Conservation (phyloP, 1,139 yeast genomes). For the Dujonia santamariae region DNA sequence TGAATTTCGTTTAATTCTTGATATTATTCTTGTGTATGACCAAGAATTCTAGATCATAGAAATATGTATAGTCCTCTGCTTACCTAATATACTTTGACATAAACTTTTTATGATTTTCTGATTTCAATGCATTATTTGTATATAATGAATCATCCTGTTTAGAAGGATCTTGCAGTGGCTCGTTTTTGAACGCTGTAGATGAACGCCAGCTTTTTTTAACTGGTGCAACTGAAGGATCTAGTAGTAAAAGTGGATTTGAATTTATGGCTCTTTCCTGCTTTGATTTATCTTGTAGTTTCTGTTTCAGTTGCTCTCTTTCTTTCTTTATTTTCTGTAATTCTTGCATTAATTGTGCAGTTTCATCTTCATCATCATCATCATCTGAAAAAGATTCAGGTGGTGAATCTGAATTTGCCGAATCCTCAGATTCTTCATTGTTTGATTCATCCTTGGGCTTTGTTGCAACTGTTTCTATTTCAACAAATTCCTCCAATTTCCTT, state of each 20-base stretch:
- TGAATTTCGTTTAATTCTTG: too few species aligned
- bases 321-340: constrained; percentile 54
- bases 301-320: constrained; percentile 36
- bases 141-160: constrained; percentile 24
- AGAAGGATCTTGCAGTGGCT: constrained; percentile 12
- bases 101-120: constrained; percentile 71
- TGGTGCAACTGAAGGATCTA: constrained; percentile 13
- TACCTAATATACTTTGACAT: constrained; percentile 61
- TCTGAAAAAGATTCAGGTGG: constrained; percentile 8
- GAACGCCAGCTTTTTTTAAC: constrained; percentile 55
- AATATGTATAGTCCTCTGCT: too few species aligned
- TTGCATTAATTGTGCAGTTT: constrained; percentile 36
- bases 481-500: constrained; percentile 2
- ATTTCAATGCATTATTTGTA: constrained; percentile 64
- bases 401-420: background rate
- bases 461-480: constrained; percentile 3
- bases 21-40: too few species aligned
- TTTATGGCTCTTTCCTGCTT: constrained; percentile 15
- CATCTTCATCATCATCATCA: constrained; percentile 21
- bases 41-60: too few species aligned
- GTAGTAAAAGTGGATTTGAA: constrained; percentile 48
- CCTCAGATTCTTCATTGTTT: too few species aligned
- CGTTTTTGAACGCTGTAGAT: constrained; percentile 40
- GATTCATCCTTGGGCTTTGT: constrained; percentile 15
- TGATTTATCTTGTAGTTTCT: constrained; percentile 15